Percentiles rank a stretch among this genome's conserved stretches.
Conservation (phyloP, 1,284 basidiomycete species). For the Crocinoboletus sp. region DNA sequence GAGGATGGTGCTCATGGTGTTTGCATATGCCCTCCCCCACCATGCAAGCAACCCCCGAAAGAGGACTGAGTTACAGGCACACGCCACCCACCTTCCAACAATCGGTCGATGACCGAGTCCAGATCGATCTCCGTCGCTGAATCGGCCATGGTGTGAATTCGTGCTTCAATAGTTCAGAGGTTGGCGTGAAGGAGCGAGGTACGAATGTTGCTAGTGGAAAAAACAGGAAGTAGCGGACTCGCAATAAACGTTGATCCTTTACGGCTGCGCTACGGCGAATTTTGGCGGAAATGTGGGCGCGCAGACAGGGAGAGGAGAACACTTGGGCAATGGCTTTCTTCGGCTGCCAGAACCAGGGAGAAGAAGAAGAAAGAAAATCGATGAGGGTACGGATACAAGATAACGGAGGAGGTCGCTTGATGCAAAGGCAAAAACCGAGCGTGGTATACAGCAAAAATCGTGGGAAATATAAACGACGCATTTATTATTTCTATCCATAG, state of each 20-base stretch:
- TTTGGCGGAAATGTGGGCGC: slow-evolving; percentile 17
- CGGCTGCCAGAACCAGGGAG: slow-evolving; percentile 24
- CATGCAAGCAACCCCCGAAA: slow-evolving; percentile 7
- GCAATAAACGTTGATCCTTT: slow-evolving; percentile 23
- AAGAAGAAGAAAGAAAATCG: slow-evolving; percentile 25
- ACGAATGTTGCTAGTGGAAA: slow-evolving; percentile 23
- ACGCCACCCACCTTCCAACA: slow-evolving; percentile 85
- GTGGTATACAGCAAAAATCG: slow-evolving; percentile 25
- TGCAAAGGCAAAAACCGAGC: slow-evolving; percentile 35
- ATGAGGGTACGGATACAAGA: slow-evolving; percentile 33
- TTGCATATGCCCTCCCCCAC: slow-evolving; percentile 7
- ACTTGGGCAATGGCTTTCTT: slow-evolving; percentile 16
- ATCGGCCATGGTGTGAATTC: slow-evolving; percentile 47
- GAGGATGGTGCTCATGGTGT: neutral
- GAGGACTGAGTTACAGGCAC: slow-evolving; percentile 24
- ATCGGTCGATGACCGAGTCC: slow-evolving; percentile 96
- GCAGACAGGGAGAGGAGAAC: slow-evolving; percentile 1
- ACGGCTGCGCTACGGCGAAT: slow-evolving; percentile 17
- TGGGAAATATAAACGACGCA: slow-evolving; percentile 24
- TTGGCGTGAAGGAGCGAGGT: slow-evolving; percentile 17
- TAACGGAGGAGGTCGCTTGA: slow-evolving; percentile 33
- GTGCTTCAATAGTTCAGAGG: slow-evolving; percentile 13
- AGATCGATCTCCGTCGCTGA: slow-evolving; percentile 87
- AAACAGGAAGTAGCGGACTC: slow-evolving; percentile 15
- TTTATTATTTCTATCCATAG: neutral